Percentiles rank a stretch among this genome's conserved stretches.
Conservation (phyloP, 768 basidiomycete species). For the Leucocoprinus birnbaumii region DNA sequence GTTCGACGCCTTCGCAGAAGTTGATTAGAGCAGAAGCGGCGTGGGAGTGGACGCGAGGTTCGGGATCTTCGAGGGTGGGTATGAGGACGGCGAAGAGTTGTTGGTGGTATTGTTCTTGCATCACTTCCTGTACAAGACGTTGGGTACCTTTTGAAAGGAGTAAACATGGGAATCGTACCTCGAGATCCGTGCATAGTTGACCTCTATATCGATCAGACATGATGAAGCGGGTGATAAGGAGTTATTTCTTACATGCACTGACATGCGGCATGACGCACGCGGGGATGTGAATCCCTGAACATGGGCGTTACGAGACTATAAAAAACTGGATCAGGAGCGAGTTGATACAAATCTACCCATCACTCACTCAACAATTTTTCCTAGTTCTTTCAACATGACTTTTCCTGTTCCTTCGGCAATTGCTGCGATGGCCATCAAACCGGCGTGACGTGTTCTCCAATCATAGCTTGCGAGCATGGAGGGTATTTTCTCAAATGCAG, state of each 20-base stretch:
- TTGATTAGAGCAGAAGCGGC: conserved; percentile 88
- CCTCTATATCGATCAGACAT: conserved; percentile 44
- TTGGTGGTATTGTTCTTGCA: conserved; percentile 69
- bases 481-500: conserved; percentile 79
- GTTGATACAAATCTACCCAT: not conserved
- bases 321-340: not conserved
- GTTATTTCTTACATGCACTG: conserved; percentile 73
- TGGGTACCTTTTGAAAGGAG: not conserved
- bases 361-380: conserved; percentile 77
- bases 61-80: conserved; percentile 70
- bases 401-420: conserved; percentile 84
- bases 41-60: conserved; percentile 79
- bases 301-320: conserved; percentile 70
- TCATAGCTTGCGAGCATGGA: conserved; percentile 79
- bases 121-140: conserved; percentile 50
- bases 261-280: conserved; percentile 75
- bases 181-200: conserved; percentile 86
- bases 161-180: conserved; percentile 44
- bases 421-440: conserved; percentile 82
- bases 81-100: conserved; percentile 71
- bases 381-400: conserved; percentile 79
- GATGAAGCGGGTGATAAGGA: not conserved
- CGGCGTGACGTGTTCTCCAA: conserved; percentile 85
- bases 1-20: conserved; percentile 84
- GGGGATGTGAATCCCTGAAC: conserved; percentile 77